These are phyloP conservation scores for Naganishia cerealis DNA, from an alignment of 1,284 basidiomycete species.

Conservation along the genomic window DNA sequence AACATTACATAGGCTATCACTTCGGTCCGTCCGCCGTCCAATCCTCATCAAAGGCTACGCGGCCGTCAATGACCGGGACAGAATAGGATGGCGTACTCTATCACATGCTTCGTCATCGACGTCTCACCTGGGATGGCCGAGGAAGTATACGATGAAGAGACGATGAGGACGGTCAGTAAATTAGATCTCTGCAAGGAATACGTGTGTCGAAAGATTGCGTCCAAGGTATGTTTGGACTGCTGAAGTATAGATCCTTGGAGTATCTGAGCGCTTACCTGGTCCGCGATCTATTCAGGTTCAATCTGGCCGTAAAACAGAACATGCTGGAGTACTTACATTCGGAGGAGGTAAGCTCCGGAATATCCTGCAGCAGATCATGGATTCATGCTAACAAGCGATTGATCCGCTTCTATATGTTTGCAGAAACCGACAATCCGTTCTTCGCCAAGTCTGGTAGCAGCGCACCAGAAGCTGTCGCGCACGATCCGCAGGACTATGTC, in stretches of 20 bases:
- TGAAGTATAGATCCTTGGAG: not conserved
- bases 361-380: not conserved
- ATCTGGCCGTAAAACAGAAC: slow-evolving; percentile 84
- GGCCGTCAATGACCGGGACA: not conserved
- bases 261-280: not conserved
- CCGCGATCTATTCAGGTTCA: slow-evolving; percentile 65
- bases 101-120: slow-evolving; percentile 71
- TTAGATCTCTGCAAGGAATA: slow-evolving; percentile 80
- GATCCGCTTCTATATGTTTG: not conserved
- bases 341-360: slow-evolving; percentile 64
- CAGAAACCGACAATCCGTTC: slow-evolving; percentile 74
- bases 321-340: slow-evolving; percentile 80
- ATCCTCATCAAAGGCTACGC: not conserved
- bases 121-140: slow-evolving; percentile 80
- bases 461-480: slow-evolving; percentile 43
- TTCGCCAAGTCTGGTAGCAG: slow-evolving; percentile 59
- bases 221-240: slow-evolving; percentile 65
- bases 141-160: slow-evolving; percentile 62
- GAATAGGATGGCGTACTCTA: slow-evolving; percentile 35
- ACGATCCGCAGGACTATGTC: slow-evolving; percentile 63
- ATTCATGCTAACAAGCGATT: not conserved
- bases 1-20: too few species aligned
- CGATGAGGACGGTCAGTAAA: slow-evolving; percentile 64
- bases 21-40: not conserved
- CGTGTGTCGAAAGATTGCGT: slow-evolving; percentile 81